phyloP scores from a whole-genome alignment of 768 basidiomycete genomes.

The Kwoniella pini region DNA sequence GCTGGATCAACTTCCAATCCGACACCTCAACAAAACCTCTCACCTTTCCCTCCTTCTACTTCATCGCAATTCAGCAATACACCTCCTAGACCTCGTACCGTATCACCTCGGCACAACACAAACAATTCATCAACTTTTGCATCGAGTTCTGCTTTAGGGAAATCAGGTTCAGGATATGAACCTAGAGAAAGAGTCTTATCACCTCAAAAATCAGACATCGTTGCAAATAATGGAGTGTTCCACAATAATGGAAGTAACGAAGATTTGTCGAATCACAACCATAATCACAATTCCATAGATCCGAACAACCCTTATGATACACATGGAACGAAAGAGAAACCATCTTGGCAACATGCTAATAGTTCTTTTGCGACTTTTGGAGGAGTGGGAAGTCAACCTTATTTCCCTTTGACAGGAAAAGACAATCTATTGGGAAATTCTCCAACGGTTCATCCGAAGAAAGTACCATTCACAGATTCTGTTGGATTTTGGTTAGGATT shows the following conservation, averaged over 20 bases:
- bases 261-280: neutral
- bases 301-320: constrained; percentile 15
- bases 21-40: neutral
- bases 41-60: constrained; percentile 4
- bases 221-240: neutral
- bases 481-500: constrained; percentile 66
- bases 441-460: constrained; percentile 18
- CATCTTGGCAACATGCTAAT: constrained; percentile 1
- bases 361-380: constrained; percentile 2
- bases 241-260: neutral
- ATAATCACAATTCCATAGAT: constrained; percentile 1
- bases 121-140: constrained; percentile 9
- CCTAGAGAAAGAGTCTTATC: constrained; percentile 18
- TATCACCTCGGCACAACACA: constrained; percentile 14
- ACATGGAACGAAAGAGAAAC: neutral
- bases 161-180: neutral
- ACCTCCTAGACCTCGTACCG: constrained; percentile 16
- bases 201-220: constrained; percentile 13
- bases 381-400: constrained; percentile 8
- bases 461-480: constrained; percentile 23
- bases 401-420: constrained; percentile 19
- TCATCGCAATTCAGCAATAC: neutral
- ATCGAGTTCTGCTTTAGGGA: constrained; percentile 10
- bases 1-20: constrained; percentile 4
- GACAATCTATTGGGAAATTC: constrained; percentile 7